Evolutionary conservation across 176 grass and related monocot species (phyloP).

Genomic region (Ensete ventricosum): DNA sequence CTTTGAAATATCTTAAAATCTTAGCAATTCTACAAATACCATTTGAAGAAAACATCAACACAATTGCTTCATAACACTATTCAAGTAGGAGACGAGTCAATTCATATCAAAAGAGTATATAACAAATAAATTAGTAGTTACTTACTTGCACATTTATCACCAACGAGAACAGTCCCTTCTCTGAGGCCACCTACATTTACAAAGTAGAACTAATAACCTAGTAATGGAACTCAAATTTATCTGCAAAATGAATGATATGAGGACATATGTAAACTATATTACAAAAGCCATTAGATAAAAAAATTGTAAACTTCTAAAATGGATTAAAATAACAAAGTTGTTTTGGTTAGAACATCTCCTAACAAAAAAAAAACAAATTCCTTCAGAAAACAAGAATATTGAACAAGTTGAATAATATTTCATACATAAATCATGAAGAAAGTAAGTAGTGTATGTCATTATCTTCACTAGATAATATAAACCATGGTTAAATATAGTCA

Average conservation of each 20-base stretch:
- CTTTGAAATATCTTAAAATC: not conserved
- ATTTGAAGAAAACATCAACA: not conserved
- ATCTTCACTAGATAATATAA: too few species aligned
- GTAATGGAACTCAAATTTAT: conserved; percentile 14
- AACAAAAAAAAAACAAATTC: too few species aligned
- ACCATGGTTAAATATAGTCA: too few species aligned
- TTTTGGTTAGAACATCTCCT: too few species aligned
- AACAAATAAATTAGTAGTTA: not conserved
- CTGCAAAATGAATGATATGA: not conserved
- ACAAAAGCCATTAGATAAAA: not conserved
- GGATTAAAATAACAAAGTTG: too few species aligned
- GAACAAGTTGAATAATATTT: too few species aligned
- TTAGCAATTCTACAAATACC: not conserved
- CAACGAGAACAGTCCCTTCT: conserved; percentile 84
- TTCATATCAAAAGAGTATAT: not conserved
- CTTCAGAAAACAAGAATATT: too few species aligned
- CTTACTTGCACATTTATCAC: conserved; percentile 98
- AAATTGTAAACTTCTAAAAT: not conserved
- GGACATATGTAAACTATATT: not conserved
- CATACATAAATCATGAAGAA: too few species aligned
- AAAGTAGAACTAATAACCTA: conserved; percentile 17
- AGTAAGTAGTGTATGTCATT: too few species aligned
- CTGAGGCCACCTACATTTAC: conserved; percentile 69
- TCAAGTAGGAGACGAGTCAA: not conserved
- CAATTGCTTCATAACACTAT: not conserved